These are phyloP conservation scores for Fusarium illudens DNA, from an alignment of 2,329 filamentous ascomycete genomes.

Conservation along the genomic window DNA sequence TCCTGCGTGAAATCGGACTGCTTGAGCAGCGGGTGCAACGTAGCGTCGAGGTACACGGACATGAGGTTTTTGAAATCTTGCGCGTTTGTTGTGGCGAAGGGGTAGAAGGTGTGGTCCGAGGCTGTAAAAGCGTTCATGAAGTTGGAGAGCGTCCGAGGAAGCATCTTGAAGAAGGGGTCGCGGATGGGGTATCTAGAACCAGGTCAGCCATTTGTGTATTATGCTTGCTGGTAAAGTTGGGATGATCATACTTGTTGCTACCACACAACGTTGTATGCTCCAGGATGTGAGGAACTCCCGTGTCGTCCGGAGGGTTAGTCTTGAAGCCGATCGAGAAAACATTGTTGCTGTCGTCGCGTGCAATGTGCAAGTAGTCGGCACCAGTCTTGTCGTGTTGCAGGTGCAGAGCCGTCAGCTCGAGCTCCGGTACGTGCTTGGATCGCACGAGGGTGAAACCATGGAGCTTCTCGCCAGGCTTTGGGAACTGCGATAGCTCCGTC, in stretches of 20 bases:
- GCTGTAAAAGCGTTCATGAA: constrained; percentile 99
- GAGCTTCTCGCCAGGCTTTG: constrained; percentile 82
- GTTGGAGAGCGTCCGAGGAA: constrained; percentile 96
- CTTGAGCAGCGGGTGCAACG: constrained; percentile 87
- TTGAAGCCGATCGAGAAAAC: constrained; percentile 99
- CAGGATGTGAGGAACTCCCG: constrained; percentile 94
- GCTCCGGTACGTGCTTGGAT: constrained; percentile 90
- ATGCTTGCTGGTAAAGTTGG: background rate
- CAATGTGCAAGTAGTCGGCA: constrained; percentile 95
- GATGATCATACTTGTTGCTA: constrained; percentile 77
- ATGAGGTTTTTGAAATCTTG: constrained; percentile 97
- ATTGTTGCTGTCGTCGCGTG: constrained; percentile 96
- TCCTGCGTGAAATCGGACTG: constrained; percentile 94
- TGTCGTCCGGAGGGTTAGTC: constrained; percentile 96
- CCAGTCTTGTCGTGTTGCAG: constrained; percentile 94
- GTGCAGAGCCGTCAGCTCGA: constrained; percentile 90
- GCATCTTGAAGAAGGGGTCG: constrained; percentile 99
- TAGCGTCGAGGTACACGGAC: constrained; percentile 96
- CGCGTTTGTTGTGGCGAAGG: constrained; percentile 94
- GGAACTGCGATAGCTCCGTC: constrained; percentile 78
- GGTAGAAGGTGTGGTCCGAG: constrained; percentile 95
- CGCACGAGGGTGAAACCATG: constrained; percentile 93
- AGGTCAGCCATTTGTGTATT: constrained; percentile 40
- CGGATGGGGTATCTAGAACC: constrained; percentile 88
- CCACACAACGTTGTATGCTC: constrained; percentile 98